phyloP scores from a whole-genome alignment of 2,329 filamentous ascomycete genomes.

The Rhexocercosporidium sp. region DNA sequence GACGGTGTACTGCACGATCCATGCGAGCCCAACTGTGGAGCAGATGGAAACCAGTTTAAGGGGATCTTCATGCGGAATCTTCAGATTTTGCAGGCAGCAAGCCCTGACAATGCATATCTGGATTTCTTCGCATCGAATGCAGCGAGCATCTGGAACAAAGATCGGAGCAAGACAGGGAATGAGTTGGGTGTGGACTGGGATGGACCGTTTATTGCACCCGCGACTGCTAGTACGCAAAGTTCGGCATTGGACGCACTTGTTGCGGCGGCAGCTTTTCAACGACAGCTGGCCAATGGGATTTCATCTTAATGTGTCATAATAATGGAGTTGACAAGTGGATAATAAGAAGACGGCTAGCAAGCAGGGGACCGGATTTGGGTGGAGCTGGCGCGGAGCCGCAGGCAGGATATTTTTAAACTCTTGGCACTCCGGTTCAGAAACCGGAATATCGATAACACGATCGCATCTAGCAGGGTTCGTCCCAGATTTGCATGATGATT shows the following conservation, averaged over 20 bases:
- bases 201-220: conserved; percentile 58
- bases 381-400: no score
- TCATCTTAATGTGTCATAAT: background rate
- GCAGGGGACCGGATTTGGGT: background rate
- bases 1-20: conserved; percentile 58
- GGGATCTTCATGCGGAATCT: conserved; percentile 73
- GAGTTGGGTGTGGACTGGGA: conserved; percentile 67
- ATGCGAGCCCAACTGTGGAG: conserved; percentile 53
- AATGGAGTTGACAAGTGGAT: background rate
- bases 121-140: conserved; percentile 67
- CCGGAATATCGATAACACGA: background rate
- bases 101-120: conserved; percentile 54
- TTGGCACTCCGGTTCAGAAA: background rate
- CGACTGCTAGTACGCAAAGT: conserved; percentile 64
- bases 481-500: background rate
- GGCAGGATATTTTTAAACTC: background rate
- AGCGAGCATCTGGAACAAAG: conserved; percentile 66
- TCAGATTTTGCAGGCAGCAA: conserved; percentile 53
- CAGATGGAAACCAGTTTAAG: conserved; percentile 72
- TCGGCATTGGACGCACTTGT: conserved; percentile 72
- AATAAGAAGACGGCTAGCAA: background rate
- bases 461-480: background rate
- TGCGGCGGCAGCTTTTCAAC: conserved; percentile 51
- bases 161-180: conserved; percentile 52
- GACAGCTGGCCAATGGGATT: conserved; percentile 15